Evolutionary conservation across 148 eudicot genomes (phyloP), one percentile per base, ranked within the genome.

Genomic region (Rhododendron ferrugineum): DNA sequence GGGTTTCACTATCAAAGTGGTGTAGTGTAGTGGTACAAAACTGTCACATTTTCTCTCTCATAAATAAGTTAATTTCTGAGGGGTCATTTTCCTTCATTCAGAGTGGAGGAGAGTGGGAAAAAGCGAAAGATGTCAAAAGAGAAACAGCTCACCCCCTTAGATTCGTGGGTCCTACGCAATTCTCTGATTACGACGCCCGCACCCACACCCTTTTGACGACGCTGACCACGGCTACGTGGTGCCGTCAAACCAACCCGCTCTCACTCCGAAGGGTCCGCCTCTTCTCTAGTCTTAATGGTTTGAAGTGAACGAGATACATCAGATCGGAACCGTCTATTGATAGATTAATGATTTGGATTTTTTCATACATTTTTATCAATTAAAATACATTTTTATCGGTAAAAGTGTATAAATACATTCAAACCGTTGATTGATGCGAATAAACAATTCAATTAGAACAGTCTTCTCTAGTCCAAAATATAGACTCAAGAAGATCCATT

Each of bases 131-230:
- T 72, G 84, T 70, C 32, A 46, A 87, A 81, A 84, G 82, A 85
- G 85, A 70, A 88, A 86, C 88, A 83, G 88, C 86, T 85, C 83
- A 83, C 22, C 52, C 83, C 72, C 85, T 42, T 86, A 88, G 90
- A 88, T 88, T 85, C 83, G 80, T 28, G 88, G 88, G 90, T 40
- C 86, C 90, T 86, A 88, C 62, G 80, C 74, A 88, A 81, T 88
- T 82, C n/a, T 78, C 66, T 47, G 89, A 85, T 75, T 85, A 82
- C 66, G 40, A 62, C 72, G 36, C 70, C 83, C 44, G 2, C 84
- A 81, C 15, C 85, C 42, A 49, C 62, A 14, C 50, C 75, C 81
- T 36, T 64, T 36, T 50, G 40, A 77, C 56, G 74, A 83, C 66
- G 81, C 70, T 46, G 82, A 80, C 76, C 44, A 80, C 44, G 58